Base-by-base conservation (phyloP, 306 rosid species). In the Quercus cerris region DNA sequence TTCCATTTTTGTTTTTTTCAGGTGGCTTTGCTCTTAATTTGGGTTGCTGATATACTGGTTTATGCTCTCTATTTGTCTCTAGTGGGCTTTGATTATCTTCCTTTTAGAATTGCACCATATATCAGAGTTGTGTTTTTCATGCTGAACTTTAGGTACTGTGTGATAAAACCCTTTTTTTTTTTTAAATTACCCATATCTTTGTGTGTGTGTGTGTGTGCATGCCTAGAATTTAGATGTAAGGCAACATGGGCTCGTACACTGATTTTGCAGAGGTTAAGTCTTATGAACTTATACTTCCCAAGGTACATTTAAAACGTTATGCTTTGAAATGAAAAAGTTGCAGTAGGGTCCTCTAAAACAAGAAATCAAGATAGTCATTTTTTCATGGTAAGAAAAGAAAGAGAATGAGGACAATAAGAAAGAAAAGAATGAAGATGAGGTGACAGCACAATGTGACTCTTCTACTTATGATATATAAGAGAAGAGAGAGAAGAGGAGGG, bases 91-190 rank as follows among this genome's bases (percentile, higher is more conserved):
- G 85, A 88, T 85, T 90, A 75, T 75, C 91, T 93, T 79, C 99
- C 99, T 78, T 52, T 93, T 88, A 93, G 98, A 89, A 77, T 93
- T 76, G 97, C 99, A 55, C 99, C 99, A 61, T 95, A 95, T 86
- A 51, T 95, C 80, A 86, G 99, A 80, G 98, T 95, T 70, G 80
- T 93, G 81, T 89, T 95, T 89, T 90, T 91, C 86, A 77, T 90
- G 87, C 80, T 95, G 86, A 91, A 82, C 84, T 85, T 93, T 78
- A 95, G 99, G 99, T 95, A 95, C 44, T 58, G 61, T 62, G 44
- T 69, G 67, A 23, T 78, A 22, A 33, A 75, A 57, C 70, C 20
- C 2, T 4, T 51, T 70, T 80, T 59, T 51, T 74, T 71, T 30
- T 25, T 25, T 25, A 25, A 73, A 56, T 57, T 15, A 30, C 15